Evolutionary conservation across 2,329 filamentous ascomycete genomes (phyloP), one percentile per base, ranked within the genome.

Genomic region (Diaporthe sp.): DNA sequence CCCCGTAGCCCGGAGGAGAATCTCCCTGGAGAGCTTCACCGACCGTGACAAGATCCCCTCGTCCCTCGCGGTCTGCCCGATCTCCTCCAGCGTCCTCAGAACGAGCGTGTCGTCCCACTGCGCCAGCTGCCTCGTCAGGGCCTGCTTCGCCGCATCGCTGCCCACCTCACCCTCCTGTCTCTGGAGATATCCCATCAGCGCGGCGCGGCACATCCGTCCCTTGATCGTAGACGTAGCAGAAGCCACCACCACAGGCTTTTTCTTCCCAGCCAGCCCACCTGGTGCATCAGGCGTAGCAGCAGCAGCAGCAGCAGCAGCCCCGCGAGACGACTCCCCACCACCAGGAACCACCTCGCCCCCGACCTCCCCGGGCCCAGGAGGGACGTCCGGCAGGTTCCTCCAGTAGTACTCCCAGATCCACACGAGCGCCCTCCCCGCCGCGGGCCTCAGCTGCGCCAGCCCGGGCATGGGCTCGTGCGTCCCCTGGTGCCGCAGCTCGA

Each of bases 331-430:
- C 45, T 30, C 66, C 13, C 17, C 33, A 73, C 50, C 12, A 19
- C 47, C 19, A 4, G 8, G 9, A 7, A 2, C 72, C 0, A 60
- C 75, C 19, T 52, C 74, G 7, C 52, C 75, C 13, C 25, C 61
- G 4, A 25, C 76, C 8, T 66, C 28, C 55, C 30, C n/a, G 1
- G 22, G 58, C 17, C 35, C 70, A 4, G n/a, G n/a, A n/a, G n/a
- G n/a, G n/a, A n/a, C n/a, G n/a, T 82, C 81, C 2, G 80, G 78
- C 28, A 91, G 81, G 57, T 88, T 84, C 79, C 83, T 85, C 96
- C 96, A 98, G 85, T 97, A 98, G 82, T 94, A 94, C 71, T 92
- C 89, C 94, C 95, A 98, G 69, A 98, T 92, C 96, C 96, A 98
- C 58, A 87, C 86, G 76, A 98, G 86, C 1, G 93, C 94, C 78